These are phyloP conservation scores for Coffea eugenioides DNA, from an alignment of 257 asterid genomes.

Conservation along the genomic window DNA sequence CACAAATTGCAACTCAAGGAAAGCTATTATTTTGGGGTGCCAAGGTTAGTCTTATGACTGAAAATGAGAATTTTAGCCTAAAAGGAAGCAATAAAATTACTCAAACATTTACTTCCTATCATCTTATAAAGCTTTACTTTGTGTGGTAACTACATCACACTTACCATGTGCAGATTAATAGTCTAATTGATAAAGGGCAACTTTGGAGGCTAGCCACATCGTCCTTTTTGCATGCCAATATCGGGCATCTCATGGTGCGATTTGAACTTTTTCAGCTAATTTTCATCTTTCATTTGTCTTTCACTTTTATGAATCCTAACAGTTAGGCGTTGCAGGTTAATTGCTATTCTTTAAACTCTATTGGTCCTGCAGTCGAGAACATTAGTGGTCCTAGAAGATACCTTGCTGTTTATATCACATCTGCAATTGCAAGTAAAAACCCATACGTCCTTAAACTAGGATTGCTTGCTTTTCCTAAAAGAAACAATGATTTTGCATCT, in stretches of 20 bases:
- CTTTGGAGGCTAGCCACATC: conserved; percentile 87
- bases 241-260: conserved; percentile 81
- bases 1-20: conserved; percentile 67
- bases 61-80: background rate
- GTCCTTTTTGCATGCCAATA: conserved; percentile 78
- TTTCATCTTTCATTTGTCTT: conserved; percentile 7
- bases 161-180: conserved; percentile 59
- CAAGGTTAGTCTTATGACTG: conserved; percentile 48
- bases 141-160: conserved; percentile 1
- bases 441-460: conserved; percentile 14
- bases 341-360: conserved; percentile 76
- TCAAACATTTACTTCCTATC: background rate
- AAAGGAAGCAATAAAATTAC: background rate
- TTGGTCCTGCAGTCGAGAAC: conserved; percentile 75
- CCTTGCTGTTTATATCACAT: conserved; percentile 59
- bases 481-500: conserved; percentile 14
- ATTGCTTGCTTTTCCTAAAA: conserved; percentile 20
- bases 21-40: conserved; percentile 78
- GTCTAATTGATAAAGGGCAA: conserved; percentile 80
- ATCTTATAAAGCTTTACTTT: background rate
- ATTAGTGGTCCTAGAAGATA: conserved; percentile 72
- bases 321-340: conserved; percentile 55
- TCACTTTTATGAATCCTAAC: conserved; percentile 16
- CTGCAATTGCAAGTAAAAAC: conserved; percentile 77
- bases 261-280: conserved; percentile 19